Conservation (phyloP, 352 stramenopile species). For the Phytopythium oedochilum region DNA sequence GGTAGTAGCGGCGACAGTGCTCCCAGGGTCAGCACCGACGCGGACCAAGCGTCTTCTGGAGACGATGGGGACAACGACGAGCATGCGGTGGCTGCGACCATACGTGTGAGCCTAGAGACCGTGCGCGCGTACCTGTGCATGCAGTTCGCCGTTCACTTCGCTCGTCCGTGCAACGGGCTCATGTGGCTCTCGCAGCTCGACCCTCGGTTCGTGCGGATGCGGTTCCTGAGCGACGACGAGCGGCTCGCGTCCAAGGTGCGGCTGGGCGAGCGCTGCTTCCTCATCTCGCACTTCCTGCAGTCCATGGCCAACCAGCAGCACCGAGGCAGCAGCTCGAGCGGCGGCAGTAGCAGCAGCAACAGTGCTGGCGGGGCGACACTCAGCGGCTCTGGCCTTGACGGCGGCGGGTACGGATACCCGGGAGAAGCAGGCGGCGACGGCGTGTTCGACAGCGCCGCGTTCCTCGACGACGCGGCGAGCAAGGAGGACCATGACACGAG, state of each 20-base stretch:
- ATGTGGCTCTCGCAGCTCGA: slow-evolving; percentile 51
- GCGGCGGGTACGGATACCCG: not conserved
- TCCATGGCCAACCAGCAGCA: slow-evolving; percentile 30
- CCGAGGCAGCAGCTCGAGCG: not conserved
- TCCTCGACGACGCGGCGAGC: slow-evolving; percentile 33
- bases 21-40: too few relatives aligned
- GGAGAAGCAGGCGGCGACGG: slow-evolving; percentile 11
- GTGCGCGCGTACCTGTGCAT: slow-evolving; percentile 30
- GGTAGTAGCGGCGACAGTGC: not conserved
- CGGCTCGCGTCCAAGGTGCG: slow-evolving; percentile 33
- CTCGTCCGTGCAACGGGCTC: slow-evolving; percentile 25
- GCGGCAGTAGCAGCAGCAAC: not conserved
- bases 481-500: slow-evolving; percentile 45
- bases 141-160: slow-evolving; percentile 33
- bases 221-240: slow-evolving; percentile 37
- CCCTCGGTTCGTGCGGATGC: slow-evolving; percentile 44
- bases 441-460: slow-evolving; percentile 17
- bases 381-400: too few relatives aligned
- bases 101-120: slow-evolving; percentile 13
- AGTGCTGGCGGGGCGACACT: not conserved
- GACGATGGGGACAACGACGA: not conserved
- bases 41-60: too few relatives aligned
- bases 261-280: slow-evolving; percentile 33
- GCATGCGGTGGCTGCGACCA: slow-evolving; percentile 3
- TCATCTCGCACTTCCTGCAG: slow-evolving; percentile 34